Base-by-base conservation (phyloP, 1,139 yeast genomes). In the Geotrichum macrosporum region DNA sequence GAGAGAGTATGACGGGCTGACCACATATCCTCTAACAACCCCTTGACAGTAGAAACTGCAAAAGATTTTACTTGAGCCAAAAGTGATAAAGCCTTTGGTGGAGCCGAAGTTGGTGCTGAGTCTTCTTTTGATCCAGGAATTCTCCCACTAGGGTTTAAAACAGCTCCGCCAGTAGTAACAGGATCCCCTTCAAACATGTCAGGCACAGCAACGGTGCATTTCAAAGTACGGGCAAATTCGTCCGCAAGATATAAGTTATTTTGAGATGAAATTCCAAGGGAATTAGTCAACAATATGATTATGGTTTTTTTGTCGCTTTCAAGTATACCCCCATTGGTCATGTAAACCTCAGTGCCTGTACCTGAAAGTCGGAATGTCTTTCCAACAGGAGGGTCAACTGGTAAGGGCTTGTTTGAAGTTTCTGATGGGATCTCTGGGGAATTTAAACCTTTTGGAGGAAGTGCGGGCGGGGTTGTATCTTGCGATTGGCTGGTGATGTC, bases 21-120 rank as follows among this genome's bases (percentile, higher is more conserved):
- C 72, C 72, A 68, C 63, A 65, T 66, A 47, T 66, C 70, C 21
- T 68, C 64, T 49, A 63, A 55, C 32, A 67, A 59, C 27, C 69
- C 68, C 38, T 64, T 54, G 8, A 67, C 65, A 2, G 64, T 50
- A 8, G 62, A 62, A 1, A 62, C 60, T 0, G 71, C 66, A 33
- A 63, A 46, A 8, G 57, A 55, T 50, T 67, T 67, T 42, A 69
- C 53, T 22, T 57, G 59, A 1, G 60, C 50, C 18, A 68, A 57
- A 21, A 66, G 55, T 3, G 67, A 55, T 0, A 51, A 34, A 1
- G 50, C 35, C 4, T 40, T 46, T 6, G 52, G 53, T 6, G 51
- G 53, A n/a, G 42, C 15, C n/a, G n/a, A n/a, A 8, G 10, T 33
- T 18, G 42, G 27, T 13, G 41, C 46, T 1, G 34, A 48, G 6